Base-by-base conservation (phyloP, 1,284 basidiomycete genomes). In the Volvariella surrecta region DNA sequence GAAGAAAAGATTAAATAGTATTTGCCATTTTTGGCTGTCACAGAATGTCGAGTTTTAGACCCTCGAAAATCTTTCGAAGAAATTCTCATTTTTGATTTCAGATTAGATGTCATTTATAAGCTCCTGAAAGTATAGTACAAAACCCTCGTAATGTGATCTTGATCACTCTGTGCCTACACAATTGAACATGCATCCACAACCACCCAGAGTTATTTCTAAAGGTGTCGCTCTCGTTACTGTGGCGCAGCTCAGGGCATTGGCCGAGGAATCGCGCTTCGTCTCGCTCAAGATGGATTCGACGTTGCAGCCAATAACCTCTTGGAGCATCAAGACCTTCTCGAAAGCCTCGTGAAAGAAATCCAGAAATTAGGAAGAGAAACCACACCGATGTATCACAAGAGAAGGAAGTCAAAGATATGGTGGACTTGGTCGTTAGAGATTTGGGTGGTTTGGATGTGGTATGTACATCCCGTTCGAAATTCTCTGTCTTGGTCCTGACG, bases 361-460 rank as follows among this genome's bases (percentile, higher is more conserved):
- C 4, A 17, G 2, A 41, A 42, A 4, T 47, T 46, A 32, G 47
- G 54, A 1, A 42, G 51, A 2, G 45, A 42, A 8, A 40, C 42
- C 15, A 46, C 46, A 13, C 51, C 1, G 56, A 62, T 40, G 57
- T 62, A 7, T 59, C 58, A 7, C 37, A 47, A 16, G 58, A 59
- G 32, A 44, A 47, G 21, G 47, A 55, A 3, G 59, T 62, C 16
- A 49, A 58, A 37, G 46, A 40, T 3, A 53, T 64, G 52, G 45
- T 63, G 28, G 49, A 51, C 0, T 35, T 48, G 11, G 52, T 51
- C 2, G 58, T 60, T 6, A 35, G 50, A 21, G 41, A 48, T 2
- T 43, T 58, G 17, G 61, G 55, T 3, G 42, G 54, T 1, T 37
- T 64, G 11, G 59, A 63, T 42, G 57, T 62, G 11, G 59, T 60